Conservation (phyloP, 768 basidiomycete species). For the Hirschioporus abietinus region DNA sequence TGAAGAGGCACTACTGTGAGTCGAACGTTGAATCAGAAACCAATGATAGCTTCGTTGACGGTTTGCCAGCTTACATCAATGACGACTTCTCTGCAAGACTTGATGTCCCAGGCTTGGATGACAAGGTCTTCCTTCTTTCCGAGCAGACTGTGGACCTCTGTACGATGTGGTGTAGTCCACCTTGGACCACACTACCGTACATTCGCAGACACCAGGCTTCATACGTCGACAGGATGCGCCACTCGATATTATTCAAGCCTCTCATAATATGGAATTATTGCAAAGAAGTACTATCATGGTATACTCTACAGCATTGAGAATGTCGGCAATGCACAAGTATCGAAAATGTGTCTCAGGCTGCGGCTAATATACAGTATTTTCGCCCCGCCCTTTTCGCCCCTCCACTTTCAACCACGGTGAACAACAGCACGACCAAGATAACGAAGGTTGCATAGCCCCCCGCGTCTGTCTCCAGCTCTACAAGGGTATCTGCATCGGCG, state of each 20-base stretch:
- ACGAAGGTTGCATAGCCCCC: too few species aligned
- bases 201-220: conserved; percentile 27
- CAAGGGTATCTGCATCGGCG: too few species aligned
- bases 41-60: not conserved
- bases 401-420: too few species aligned
- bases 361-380: too few species aligned
- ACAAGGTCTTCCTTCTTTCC: conserved; percentile 9
- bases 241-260: not conserved
- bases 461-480: too few species aligned
- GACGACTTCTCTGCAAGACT: not conserved
- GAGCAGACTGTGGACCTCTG: conserved; percentile 26
- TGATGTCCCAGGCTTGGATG: not conserved
- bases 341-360: too few species aligned
- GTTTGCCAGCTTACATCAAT: not conserved
- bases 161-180: conserved; percentile 17
- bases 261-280: too few species aligned
- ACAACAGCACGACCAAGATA: too few species aligned
- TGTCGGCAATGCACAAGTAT: too few species aligned
- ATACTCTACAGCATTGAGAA: too few species aligned
- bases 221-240: conserved; percentile 26
- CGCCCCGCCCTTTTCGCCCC: too few species aligned
- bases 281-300: too few species aligned
- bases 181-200: conserved; percentile 22
- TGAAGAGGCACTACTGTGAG: not conserved
- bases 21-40: not conserved